Evolutionary conservation across 1,284 basidiomycete genomes (phyloP).

Genomic region (Ustilago trichophora): DNA sequence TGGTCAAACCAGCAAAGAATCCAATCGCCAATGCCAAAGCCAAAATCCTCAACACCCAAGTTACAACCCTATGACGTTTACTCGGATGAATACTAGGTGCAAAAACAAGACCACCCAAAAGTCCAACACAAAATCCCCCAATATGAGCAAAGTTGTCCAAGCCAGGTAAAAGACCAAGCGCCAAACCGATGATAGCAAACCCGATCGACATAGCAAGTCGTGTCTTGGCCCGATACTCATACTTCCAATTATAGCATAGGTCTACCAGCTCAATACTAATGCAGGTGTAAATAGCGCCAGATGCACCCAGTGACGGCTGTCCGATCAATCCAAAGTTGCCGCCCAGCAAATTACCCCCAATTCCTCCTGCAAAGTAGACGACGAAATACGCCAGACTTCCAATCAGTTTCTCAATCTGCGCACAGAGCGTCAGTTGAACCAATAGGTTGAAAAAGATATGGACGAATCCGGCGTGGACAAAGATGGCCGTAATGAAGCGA

Average conservation of each 20-base stretch:
- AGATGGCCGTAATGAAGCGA: constrained; percentile 73
- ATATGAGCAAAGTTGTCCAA: constrained; percentile 69
- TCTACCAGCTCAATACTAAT: constrained; percentile 84
- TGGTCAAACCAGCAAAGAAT: constrained; percentile 81
- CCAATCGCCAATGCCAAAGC: constrained; percentile 80
- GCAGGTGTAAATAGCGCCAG: constrained; percentile 88
- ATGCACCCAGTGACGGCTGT: constrained; percentile 90
- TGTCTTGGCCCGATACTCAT: constrained; percentile 67
- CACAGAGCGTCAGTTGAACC: constrained; percentile 81
- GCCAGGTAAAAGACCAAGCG: constrained; percentile 73
- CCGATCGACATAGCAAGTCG: constrained; percentile 82
- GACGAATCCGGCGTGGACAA: constrained; percentile 89
- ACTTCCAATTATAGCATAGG: constrained; percentile 89
- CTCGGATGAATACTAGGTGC: constrained; percentile 85
- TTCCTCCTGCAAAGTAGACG: constrained; percentile 86
- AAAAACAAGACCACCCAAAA: constrained; percentile 79
- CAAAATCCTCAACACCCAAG: constrained; percentile 78
- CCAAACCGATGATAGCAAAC: constrained; percentile 84
- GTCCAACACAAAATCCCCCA: constrained; percentile 66
- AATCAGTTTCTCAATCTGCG: constrained; percentile 72
- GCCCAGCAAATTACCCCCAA: constrained; percentile 79
- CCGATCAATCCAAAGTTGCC: constrained; percentile 88
- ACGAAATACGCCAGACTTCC: constrained; percentile 82
- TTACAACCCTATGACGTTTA: constrained; percentile 76
- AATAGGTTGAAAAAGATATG: constrained; percentile 86